Evolutionary conservation across 495 filamentous ascomycete species (phyloP).

Genomic region (Talaromyces liani): DNA sequence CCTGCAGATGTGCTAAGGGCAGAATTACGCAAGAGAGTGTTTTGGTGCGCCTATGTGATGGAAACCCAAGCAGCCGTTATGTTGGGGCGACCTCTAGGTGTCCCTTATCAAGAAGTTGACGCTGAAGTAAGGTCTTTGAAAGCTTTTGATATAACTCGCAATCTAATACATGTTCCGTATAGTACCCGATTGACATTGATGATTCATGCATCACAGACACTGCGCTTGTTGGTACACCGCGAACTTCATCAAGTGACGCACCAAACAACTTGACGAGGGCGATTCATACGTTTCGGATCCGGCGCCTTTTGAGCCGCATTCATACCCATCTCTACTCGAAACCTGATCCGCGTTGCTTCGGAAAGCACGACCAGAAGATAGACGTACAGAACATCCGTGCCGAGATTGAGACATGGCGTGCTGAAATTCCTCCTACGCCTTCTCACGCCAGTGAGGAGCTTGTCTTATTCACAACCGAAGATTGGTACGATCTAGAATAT

Average conservation of each 20-base stretch:
- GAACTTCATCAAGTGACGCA: conserved; percentile 5
- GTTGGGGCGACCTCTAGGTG: conserved; percentile 12
- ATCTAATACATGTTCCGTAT: neutral
- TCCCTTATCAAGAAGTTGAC: conserved; percentile 11
- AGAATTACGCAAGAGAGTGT: conserved; percentile 12
- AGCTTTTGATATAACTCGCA: neutral
- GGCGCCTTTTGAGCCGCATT: conserved; percentile 8
- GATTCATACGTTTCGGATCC: conserved; percentile 13
- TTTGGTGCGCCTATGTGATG: conserved; percentile 13
- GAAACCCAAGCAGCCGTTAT: conserved; percentile 11
- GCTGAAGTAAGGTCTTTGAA: conserved; percentile 10
- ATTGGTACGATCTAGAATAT: conserved; percentile 11
- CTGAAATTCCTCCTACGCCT: neutral
- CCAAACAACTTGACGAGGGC: conserved; percentile 13
- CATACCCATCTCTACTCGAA: conserved; percentile 9
- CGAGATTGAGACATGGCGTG: conserved; percentile 10
- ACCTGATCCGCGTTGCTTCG: neutral
- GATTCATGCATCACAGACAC: conserved; percentile 4
- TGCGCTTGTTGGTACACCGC: conserved; percentile 5
- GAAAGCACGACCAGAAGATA: neutral
- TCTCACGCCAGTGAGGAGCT: neutral
- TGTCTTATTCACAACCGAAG: conserved; percentile 6
- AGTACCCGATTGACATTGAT: conserved; percentile 11
- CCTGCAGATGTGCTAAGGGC: neutral
- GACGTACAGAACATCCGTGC: conserved; percentile 1